Conservation (phyloP, 2,329 filamentous ascomycete species). For the Setomelanomma holmii region DNA sequence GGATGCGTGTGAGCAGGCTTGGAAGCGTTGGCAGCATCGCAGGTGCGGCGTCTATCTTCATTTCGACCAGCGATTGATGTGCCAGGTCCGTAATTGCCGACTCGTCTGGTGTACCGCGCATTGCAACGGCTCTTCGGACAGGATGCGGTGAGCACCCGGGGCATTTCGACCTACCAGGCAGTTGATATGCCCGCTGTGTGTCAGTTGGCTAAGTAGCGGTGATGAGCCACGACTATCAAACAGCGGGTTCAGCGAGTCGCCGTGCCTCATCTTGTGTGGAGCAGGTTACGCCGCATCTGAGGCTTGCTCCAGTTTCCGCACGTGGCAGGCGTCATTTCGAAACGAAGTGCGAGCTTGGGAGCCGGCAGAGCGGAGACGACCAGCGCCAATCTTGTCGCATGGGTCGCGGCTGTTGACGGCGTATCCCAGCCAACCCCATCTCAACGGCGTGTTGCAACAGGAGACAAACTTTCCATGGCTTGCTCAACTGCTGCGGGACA, state of each 20-base stretch:
- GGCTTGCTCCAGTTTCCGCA: conserved; percentile 22
- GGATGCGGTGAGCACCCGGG: conserved; percentile 14
- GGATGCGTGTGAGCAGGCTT: conserved; percentile 8
- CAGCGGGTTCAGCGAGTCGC: conserved; percentile 17
- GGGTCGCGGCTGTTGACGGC: conserved; percentile 27
- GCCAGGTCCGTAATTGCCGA: conserved; percentile 22
- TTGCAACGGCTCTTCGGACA: conserved; percentile 10
- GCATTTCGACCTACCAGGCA: conserved; percentile 7
- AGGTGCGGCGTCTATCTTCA: conserved; percentile 15
- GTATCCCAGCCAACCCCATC: conserved; percentile 23
- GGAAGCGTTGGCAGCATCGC: conserved; percentile 6
- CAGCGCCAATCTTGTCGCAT: conserved; percentile 29
- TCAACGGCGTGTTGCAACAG: conserved; percentile 12
- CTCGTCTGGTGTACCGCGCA: conserved; percentile 13
- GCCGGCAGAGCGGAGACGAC: conserved; percentile 32
- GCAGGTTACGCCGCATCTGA: conserved; percentile 16
- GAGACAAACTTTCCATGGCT: conserved; percentile 13
- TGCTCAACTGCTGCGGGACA: background rate
- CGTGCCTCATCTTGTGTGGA: conserved; percentile 6
- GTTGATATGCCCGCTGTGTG: conserved; percentile 8
- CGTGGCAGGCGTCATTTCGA: conserved; percentile 36
- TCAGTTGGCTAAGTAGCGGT: conserved; percentile 14
- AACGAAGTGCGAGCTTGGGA: conserved; percentile 34
- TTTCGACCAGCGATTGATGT: conserved; percentile 15
- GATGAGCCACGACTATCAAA: conserved; percentile 20